Evolutionary conservation across 2,329 filamentous ascomycete genomes (phyloP).

Genomic region (Pyricularia sp.): DNA sequence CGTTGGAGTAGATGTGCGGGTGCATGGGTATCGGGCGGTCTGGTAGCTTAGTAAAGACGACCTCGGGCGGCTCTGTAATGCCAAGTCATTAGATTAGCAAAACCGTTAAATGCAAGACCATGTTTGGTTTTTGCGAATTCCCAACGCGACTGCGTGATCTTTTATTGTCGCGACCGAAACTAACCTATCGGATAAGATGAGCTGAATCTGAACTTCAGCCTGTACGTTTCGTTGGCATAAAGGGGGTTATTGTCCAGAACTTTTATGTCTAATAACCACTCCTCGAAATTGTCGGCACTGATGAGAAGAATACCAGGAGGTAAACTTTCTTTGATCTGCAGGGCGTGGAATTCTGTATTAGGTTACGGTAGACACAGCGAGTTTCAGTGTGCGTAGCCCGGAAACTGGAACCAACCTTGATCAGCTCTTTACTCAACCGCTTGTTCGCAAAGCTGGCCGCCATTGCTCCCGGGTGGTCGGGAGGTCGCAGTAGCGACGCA

Average conservation of each 20-base stretch:
- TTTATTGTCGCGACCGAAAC: constrained; percentile 8
- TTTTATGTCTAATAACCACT: constrained; percentile 85
- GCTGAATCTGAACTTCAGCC: constrained; percentile 78
- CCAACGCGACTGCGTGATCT: neutral
- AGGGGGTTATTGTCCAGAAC: constrained; percentile 86
- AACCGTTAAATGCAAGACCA: neutral
- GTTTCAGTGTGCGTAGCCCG: neutral
- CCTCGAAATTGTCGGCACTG: constrained; percentile 66
- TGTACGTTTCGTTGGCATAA: constrained; percentile 67
- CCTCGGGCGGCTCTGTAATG: constrained; percentile 73
- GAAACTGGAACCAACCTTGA: constrained; percentile 29
- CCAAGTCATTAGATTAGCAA: neutral
- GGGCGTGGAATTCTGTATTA: neutral
- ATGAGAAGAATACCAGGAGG: constrained; percentile 67
- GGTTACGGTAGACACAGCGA: neutral
- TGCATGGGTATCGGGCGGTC: constrained; percentile 75
- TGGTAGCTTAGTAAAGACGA: constrained; percentile 62
- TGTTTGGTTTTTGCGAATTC: neutral
- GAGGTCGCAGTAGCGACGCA: neutral
- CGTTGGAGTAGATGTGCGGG: constrained; percentile 96
- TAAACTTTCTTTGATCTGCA: constrained; percentile 40
- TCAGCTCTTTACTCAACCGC: constrained; percentile 45
- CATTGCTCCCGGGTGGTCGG: neutral
- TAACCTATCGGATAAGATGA: constrained; percentile 80
- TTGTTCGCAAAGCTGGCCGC: constrained; percentile 34